Base-by-base conservation (phyloP, 371 early-diverging fungal genomes). In the Mucor indicus region DNA sequence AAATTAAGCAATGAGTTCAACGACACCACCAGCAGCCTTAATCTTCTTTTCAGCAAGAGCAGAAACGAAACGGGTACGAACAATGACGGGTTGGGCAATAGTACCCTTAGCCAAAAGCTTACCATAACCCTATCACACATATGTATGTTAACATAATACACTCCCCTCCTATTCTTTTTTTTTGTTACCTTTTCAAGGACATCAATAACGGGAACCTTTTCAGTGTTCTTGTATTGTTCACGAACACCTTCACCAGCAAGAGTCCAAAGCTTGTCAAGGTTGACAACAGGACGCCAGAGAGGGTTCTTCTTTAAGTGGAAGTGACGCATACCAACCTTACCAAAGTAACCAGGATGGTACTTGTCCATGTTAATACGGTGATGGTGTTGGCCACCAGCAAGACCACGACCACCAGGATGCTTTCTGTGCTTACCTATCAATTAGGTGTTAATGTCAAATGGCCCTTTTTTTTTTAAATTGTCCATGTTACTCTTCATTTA, bases 271-370 rank as follows among this genome's bases (percentile, higher is more conserved):
- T 88, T 92, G 80, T 96, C 92, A 49, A 94, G 74, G 85, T 96
- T 93, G 81, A 98, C 80, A 69, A 81, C 75, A 53, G 92, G 92
- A 64, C 89, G 72, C 86, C 88, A 88, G 82, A 80, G 75, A 67
- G 85, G 64, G 84, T 98, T 94, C 69, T 85, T 80, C 83, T 95
- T 97, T 84, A 86, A 79, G 90, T 97, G 97, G 91, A 93, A 98
- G 77, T 92, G 84, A 57, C 98, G 93, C 97, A 96, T 96, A 90
- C 99, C 99, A 75, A 97, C 95, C 85, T 98, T 99, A 80, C 99
- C 99, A 74, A 98, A 98, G 93, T 96, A 97, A 78, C 98, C 99
- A 60, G 99, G 99, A 84, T 99, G 99, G 91, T 93, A 98, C 90
- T 91, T 97, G 81, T 98, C 95, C 90, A 99, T 95, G 87, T 95